Percentiles rank a stretch among this genome's conserved stretches.
Conservation (phyloP, 495 filamentous ascomycete genomes). For the Cenococcum geophilum region DNA sequence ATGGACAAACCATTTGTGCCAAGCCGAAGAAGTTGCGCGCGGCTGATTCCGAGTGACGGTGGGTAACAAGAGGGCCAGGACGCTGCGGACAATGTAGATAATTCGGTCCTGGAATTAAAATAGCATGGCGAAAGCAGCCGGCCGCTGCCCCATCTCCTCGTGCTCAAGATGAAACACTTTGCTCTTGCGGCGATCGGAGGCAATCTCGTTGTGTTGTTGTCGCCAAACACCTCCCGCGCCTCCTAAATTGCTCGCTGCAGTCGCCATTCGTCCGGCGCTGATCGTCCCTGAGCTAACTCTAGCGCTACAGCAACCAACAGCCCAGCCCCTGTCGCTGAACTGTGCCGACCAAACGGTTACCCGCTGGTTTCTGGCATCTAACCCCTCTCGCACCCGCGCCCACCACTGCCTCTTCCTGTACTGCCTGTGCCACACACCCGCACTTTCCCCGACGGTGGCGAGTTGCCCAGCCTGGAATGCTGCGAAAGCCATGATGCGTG, state of each 20-base stretch:
- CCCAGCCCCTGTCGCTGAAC: background rate
- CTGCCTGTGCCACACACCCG: no score
- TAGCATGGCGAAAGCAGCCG: background rate
- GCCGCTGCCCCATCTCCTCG: conserved; percentile 2
- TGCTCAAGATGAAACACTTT: conserved; percentile 21
- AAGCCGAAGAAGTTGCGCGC: background rate
- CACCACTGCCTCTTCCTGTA: no score
- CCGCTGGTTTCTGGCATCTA: background rate
- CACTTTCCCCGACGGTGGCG: conserved; percentile 3
- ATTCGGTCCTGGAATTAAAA: background rate
- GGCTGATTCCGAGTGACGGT: background rate
- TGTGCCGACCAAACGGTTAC: background rate
- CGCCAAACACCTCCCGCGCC: background rate
- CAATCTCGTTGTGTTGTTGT: conserved; percentile 11
- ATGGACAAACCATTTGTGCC: background rate
- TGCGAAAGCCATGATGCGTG: no score
- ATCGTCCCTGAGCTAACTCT: conserved; percentile 11
- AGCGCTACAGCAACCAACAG: conserved; percentile 6
- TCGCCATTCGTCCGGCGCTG: conserved; percentile 2
- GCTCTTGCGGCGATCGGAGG: conserved; percentile 3
- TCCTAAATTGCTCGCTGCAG: background rate
- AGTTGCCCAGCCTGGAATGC: background rate
- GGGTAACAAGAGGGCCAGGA: background rate
- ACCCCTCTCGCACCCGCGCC: no score
- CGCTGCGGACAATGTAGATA: background rate